Evolutionary conservation across 208 protist species (phyloP).

Genomic region (Entamoeba nuttalli): DNA sequence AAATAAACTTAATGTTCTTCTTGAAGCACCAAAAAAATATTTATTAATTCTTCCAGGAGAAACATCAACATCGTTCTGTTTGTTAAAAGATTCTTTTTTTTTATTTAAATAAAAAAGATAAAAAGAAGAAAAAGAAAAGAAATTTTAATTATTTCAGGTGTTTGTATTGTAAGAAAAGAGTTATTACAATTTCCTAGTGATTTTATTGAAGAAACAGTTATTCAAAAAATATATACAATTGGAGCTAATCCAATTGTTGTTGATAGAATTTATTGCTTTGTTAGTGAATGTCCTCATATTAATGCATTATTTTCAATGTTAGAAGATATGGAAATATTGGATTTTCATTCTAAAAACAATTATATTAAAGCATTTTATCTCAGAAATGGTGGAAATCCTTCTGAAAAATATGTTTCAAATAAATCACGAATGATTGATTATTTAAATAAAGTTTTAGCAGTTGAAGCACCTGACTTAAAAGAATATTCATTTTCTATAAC

Average conservation of each 20-base stretch:
- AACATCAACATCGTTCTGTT: neutral
- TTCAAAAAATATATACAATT: neutral
- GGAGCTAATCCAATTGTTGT: neutral
- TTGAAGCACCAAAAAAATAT: neutral
- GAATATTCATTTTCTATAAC: neutral
- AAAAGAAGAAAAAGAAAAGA: too few relatives aligned
- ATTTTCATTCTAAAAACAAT: neutral
- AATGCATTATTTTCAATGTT: neutral
- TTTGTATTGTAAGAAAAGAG: neutral
- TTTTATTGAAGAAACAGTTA: neutral
- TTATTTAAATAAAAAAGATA: neutral
- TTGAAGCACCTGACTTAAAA: neutral
- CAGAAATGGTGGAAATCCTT: neutral
- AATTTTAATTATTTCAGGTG: neutral
- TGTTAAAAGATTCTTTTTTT: neutral
- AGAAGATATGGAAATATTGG: neutral
- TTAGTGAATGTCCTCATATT: neutral
- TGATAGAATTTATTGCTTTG: neutral
- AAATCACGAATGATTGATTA: neutral
- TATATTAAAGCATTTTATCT: neutral
- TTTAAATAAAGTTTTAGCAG: neutral
- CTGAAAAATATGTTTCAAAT: neutral
- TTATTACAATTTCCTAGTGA: neutral
- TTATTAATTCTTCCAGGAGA: neutral
- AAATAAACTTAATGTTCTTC: neutral